phyloP scores from a whole-genome alignment of 371 early-diverging fungal genomes.

The Mortierella sp. region DNA sequence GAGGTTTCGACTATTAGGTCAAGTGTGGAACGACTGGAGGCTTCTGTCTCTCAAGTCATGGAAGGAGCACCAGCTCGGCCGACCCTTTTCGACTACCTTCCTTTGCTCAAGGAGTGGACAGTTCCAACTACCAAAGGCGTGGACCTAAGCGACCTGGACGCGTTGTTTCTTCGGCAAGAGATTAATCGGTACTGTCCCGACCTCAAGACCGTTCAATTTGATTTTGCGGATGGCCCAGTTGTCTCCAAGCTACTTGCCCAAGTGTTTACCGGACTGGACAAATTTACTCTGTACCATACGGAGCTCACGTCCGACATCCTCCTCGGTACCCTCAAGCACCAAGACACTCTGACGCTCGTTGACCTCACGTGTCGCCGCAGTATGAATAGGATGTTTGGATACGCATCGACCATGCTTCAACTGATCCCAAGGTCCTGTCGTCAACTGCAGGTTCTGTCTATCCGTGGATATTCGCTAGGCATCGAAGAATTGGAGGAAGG shows the following conservation, averaged over 20 bases:
- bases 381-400: no score
- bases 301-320: not conserved
- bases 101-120: not conserved
- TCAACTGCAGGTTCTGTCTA: not conserved
- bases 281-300: not conserved
- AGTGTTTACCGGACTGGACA: not conserved
- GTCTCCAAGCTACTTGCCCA: not conserved
- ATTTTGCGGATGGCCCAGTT: not conserved
- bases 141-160: not conserved
- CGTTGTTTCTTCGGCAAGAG: no score
- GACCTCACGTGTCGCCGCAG: no score
- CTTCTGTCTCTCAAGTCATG: no score
- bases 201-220: not conserved
- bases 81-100: not conserved
- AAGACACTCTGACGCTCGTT: not conserved
- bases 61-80: no score
- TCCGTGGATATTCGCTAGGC: no score
- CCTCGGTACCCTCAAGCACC: not conserved
- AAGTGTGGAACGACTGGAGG: no score
- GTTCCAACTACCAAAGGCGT: not conserved
- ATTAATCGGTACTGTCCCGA: not conserved
- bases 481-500: not conserved
- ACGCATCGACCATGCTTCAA: not conserved
- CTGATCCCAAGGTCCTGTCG: not conserved
- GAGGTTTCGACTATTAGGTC: no score